Evolutionary conservation across 306 rosid species (phyloP).

Genomic region (Cotoneaster glaucophyllus): DNA sequence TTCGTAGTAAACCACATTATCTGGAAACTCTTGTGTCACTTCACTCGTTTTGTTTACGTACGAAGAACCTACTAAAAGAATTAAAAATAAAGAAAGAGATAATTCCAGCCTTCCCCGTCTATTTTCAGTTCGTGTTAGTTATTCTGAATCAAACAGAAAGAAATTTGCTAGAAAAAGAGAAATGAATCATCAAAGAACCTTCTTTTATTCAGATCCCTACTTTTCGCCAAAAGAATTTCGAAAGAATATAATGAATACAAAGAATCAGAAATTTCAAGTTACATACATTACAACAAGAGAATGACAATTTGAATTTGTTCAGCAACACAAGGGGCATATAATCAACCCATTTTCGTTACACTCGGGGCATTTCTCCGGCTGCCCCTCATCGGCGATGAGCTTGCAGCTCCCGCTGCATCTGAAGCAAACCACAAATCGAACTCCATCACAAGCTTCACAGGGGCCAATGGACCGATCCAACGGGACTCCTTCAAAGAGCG

Average conservation of each 20-base stretch:
- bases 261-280: background rate
- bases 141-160: too few relatives aligned
- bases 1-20: too few relatives aligned
- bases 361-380: slow-evolving; percentile 27
- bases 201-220: too few relatives aligned
- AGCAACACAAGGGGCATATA: slow-evolving; percentile 67
- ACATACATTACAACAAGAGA: background rate
- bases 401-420: slow-evolving; percentile 71
- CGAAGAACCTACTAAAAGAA: background rate
- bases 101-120: background rate
- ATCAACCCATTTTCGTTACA: slow-evolving; percentile 93
- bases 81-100: too few relatives aligned
- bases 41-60: background rate
- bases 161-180: too few relatives aligned
- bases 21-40: too few relatives aligned
- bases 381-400: slow-evolving; percentile 32
- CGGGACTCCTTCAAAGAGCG: slow-evolving; percentile 51
- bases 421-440: slow-evolving; percentile 65
- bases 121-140: background rate
- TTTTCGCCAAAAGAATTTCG: too few relatives aligned
- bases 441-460: slow-evolving; percentile 74
- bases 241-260: background rate
- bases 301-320: background rate
- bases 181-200: background rate
- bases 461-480: slow-evolving; percentile 35